Evolutionary conservation across 2,329 filamentous ascomycete genomes (phyloP), one percentile per base, ranked within the genome.

Genomic region (Fusarium anthophilum): DNA sequence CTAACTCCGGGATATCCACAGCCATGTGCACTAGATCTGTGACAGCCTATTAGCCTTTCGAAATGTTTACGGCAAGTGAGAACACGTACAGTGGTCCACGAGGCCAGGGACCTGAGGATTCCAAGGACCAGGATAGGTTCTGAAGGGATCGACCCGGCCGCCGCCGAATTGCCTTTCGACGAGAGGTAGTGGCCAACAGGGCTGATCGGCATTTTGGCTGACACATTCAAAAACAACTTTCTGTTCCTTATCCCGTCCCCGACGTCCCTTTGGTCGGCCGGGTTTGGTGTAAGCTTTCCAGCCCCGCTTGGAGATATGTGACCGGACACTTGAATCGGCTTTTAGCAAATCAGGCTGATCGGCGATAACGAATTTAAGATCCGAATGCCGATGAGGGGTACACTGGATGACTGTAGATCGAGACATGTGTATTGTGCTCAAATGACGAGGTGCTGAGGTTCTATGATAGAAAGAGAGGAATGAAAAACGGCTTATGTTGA

Each of bases 41-140:
- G 2, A 0, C 35, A 28, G 1, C 14, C 9, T 18, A 3, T 54
- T 13, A 54, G 51, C 5, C 13, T 8, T 35, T 35, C 8, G 32
- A 17, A 35, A 4, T 3, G 32, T 22, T 1, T 8, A 8, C 4
- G 4, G 10, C 14, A 3, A 6, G 8, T 10, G 2, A 5, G 3
- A 5, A 30, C 4, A 24, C 37, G 18, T 3, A 55, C 53, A 55
- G 15, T 55, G 53, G 7, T 55, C 53, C 8, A 55, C 53, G 2
- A 55, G 37, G 0, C 8, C 11, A 11, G 53, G 53, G 5, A 55
- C 17, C 20, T 24, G 24, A 3, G 53, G 37, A 0, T 30, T 55
- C 53, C 53, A 55, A 18, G 53, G 53, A n/a, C 53, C 37, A 3
- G 53, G 53, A 41, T 55, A 55, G 2, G 37, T 55, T 30, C 53